Base-by-base conservation (phyloP, 345 rosid species). In the Microthlaspi erraticum region DNA sequence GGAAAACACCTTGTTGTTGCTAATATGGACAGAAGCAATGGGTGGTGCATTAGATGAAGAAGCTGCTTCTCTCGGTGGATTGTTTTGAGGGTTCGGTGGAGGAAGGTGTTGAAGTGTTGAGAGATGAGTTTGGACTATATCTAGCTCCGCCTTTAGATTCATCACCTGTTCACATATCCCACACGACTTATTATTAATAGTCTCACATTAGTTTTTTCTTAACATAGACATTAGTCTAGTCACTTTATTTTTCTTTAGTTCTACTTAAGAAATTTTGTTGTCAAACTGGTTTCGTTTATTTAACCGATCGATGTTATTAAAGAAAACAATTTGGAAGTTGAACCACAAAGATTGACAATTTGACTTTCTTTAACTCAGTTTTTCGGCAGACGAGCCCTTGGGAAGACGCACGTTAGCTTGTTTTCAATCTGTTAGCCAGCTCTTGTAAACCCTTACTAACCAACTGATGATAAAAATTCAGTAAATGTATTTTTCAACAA, bases 131-230 rank as follows among this genome's bases (percentile, higher is more conserved):
- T 87, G 93, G 32, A 80, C 68, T 75, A 43, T 68, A 1, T 88
- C 87, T 26, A 92, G 71, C 68, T 92, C 97, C 3, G 95, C 91
- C 70, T 88, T 93, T 38, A 92, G 74, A 79, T 79, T 83, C 74
- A 84, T 79, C 8, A 87, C 88, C 96, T 91, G 66, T 56, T 72
- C 68, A 48, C 52, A 60, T 49, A 8, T 19, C 11, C 12, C 51
- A 46, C 8, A 17, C 23, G 51, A 49, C 10, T 41, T 41, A 13
- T 57, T 6, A 13, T 16, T 34, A 2, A 56, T 56, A 1, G 17
- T 56, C 34, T 17, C 34, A 56, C 5, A 19, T 10, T 54, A 11
- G 17, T 53, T 1, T 53, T 53, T 52, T 32, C 29, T 53, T 53
- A 8, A n/a, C 38, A 53, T n/a, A 53, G n/a, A 53, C 7, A 38